Conservation (phyloP, 169 alveolate species). For the Eimeria praecox region DNA sequence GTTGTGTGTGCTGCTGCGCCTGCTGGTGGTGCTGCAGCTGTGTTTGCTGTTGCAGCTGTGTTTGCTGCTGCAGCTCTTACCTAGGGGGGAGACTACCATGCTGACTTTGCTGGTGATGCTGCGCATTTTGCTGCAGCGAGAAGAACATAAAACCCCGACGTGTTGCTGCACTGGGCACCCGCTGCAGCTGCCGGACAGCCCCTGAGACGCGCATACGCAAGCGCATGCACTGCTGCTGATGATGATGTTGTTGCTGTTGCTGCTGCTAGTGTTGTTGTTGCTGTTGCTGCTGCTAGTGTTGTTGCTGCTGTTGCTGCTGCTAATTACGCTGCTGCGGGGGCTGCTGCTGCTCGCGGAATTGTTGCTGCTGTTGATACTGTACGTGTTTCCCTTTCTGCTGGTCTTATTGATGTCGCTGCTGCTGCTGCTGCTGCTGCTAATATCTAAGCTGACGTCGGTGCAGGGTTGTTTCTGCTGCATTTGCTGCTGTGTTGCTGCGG, state of each 20-base stretch:
- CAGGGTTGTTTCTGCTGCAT: not conserved
- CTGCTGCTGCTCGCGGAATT: not conserved
- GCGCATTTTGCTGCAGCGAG: constrained; percentile 17
- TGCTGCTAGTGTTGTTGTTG: constrained; percentile 1
- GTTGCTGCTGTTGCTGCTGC: not conserved
- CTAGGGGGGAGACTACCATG: not conserved
- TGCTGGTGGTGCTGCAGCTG: not conserved
- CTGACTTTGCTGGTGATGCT: not conserved
- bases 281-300: not conserved
- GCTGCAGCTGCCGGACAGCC: constrained; percentile 29
- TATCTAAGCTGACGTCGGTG: not conserved
- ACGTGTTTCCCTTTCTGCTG: not conserved
- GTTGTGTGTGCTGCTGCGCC: no score
- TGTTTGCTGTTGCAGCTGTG: not conserved
- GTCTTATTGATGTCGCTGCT: not conserved
- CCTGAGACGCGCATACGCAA: constrained; percentile 21
- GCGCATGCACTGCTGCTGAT: not conserved
- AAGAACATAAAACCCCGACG: constrained; percentile 43
- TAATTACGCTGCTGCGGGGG: not conserved
- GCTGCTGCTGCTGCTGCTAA: not conserved
- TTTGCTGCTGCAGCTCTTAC: not conserved
- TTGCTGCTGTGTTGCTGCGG: not conserved
- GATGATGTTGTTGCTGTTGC: constrained; percentile 1
- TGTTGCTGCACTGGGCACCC: constrained; percentile 18
- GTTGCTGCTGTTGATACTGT: not conserved